Evolutionary conservation across 192 early-diverging fungal species (phyloP).

Genomic region (Rhizophagus clarus): DNA sequence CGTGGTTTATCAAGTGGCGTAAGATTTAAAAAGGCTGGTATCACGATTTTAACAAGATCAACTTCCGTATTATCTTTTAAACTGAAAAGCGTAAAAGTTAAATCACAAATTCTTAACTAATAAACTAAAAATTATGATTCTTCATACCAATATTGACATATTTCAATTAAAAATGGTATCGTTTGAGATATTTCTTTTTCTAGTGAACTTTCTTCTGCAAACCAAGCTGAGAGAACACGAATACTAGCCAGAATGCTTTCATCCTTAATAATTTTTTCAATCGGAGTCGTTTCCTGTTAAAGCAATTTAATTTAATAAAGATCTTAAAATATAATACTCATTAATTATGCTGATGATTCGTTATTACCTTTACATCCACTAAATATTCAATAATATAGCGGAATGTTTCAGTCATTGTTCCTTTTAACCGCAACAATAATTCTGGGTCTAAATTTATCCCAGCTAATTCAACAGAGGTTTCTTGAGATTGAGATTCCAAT

Average conservation of each 20-base stretch:
- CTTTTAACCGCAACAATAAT: conserved; percentile 37
- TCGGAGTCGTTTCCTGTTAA: background rate
- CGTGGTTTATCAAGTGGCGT: conserved; percentile 12
- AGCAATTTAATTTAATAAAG: background rate
- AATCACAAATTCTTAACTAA: background rate
- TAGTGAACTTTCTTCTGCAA: conserved; percentile 23
- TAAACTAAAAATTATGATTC: background rate
- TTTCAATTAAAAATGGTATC: conserved; percentile 24
- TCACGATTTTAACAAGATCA: conserved; percentile 8
- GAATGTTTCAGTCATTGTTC: conserved; percentile 40
- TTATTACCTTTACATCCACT: conserved; percentile 19
- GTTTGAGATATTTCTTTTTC: conserved; percentile 17
- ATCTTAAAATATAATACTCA: background rate
- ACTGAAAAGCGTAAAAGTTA: background rate
- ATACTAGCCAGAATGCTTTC: conserved; percentile 19
- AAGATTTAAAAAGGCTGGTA: conserved; percentile 13
- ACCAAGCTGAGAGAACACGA: conserved; percentile 20
- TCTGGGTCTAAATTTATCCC: conserved; percentile 35
- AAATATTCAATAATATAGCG: conserved; percentile 41
- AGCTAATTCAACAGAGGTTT: conserved; percentile 3
- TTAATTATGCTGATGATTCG: background rate
- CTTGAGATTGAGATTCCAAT: conserved; percentile 32
- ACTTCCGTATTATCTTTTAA: background rate
- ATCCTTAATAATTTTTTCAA: background rate
- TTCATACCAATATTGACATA: conserved; percentile 1